Evolutionary conservation across 2,329 filamentous ascomycete species (phyloP).

Genomic region (Scytalidium lignicola): DNA sequence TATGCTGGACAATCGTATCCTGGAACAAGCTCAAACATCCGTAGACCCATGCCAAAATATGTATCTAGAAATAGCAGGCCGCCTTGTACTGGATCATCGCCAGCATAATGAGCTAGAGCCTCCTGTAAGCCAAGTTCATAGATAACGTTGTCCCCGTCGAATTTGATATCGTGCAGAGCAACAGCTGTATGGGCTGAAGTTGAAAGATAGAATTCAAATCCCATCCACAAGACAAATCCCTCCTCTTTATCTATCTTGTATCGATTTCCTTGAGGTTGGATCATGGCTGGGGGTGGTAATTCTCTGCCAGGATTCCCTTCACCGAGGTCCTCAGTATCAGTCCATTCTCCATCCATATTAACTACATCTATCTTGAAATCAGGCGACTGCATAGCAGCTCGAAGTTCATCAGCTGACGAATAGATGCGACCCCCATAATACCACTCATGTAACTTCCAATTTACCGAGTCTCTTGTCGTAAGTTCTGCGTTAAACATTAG

Average conservation of each 20-base stretch:
- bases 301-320: constrained; percentile 2
- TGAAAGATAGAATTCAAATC: constrained; percentile 46
- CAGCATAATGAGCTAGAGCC: constrained; percentile 29
- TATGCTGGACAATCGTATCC: constrained; percentile 24
- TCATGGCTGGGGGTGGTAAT: constrained; percentile 30
- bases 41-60: constrained; percentile 25
- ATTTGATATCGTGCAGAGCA: constrained; percentile 45
- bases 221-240: constrained; percentile 47
- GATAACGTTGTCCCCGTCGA: constrained; percentile 48
- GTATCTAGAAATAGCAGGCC: constrained; percentile 24
- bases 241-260: constrained; percentile 37
- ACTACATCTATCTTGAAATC: constrained; percentile 9
- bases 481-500: constrained; percentile 41
- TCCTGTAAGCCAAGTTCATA: constrained; percentile 53
- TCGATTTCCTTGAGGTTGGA: constrained; percentile 35
- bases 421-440: constrained; percentile 52
- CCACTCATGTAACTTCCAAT: constrained; percentile 48
- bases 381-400: constrained; percentile 27
- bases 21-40: constrained; percentile 23
- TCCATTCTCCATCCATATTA: constrained; percentile 15
- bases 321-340: constrained; percentile 9
- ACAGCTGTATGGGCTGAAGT: constrained; percentile 45
- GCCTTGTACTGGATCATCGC: constrained; percentile 19
- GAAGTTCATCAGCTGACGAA: constrained; percentile 41
- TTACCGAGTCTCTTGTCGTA: constrained; percentile 43